Evolutionary conservation across 148 eudicot genomes (phyloP).

Genomic region (Beta vulgaris): DNA sequence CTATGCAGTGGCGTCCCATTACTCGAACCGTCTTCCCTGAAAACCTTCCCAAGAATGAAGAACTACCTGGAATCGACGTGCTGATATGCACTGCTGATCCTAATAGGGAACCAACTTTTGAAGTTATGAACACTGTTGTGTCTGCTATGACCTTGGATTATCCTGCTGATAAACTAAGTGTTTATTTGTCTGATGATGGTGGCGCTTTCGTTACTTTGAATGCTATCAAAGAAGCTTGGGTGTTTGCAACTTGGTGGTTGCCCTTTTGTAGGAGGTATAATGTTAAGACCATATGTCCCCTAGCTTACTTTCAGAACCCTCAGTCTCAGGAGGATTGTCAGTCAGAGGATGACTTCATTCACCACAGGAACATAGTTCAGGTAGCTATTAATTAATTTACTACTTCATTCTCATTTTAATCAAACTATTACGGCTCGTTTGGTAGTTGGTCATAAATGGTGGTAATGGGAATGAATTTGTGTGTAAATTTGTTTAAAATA

Average conservation of each 20-base stretch:
- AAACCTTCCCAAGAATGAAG: slow-evolving; percentile 42
- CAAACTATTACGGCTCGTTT: too few species aligned
- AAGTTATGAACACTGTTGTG: slow-evolving; percentile 55
- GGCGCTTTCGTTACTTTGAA: slow-evolving; percentile 40
- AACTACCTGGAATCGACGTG: slow-evolving; percentile 48
- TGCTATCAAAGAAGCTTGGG: slow-evolving; percentile 42
- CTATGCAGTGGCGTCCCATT: slow-evolving; percentile 39
- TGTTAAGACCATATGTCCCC: slow-evolving; percentile 45
- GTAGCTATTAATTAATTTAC: slow-evolving; percentile 11
- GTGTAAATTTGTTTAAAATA: too few species aligned
- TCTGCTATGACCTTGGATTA: slow-evolving; percentile 54
- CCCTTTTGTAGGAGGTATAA: slow-evolving; percentile 45
- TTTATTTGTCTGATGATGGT: slow-evolving; percentile 53
- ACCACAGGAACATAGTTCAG: slow-evolving; percentile 35
- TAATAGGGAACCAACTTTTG: slow-evolving; percentile 42
- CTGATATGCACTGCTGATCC: slow-evolving; percentile 60
- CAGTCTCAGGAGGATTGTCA: slow-evolving; percentile 5
- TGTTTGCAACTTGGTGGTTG: slow-evolving; percentile 46
- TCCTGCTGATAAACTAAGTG: slow-evolving; percentile 37
- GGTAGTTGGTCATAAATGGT: background rate
- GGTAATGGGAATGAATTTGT: too few species aligned
- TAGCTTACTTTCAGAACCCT: slow-evolving; percentile 37
- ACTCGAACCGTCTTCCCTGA: slow-evolving; percentile 33
- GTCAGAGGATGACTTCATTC: slow-evolving; percentile 29
- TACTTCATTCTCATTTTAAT: background rate